Evolutionary conservation across 306 rosid species (phyloP), one percentile per base, ranked within the genome.

Genomic region (Fagus sylvatica): DNA sequence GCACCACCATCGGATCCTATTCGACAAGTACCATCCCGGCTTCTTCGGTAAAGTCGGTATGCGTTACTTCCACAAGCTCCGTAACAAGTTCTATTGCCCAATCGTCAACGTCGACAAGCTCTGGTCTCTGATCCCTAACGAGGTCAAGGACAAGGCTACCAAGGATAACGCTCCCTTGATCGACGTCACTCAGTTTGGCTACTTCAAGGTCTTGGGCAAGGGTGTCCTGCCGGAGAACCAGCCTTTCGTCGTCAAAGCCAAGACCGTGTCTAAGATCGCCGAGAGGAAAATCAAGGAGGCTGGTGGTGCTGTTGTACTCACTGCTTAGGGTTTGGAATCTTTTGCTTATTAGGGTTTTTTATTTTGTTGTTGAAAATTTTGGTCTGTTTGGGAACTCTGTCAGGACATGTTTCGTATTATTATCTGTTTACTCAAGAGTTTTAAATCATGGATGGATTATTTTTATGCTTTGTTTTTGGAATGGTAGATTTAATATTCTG

Each of bases 201-300:
- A 59, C 78, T 90, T 93, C 43, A 93, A 93, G 91, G 91, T 93
- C 6, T 64, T 93, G 22, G 97, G 97, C 2, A 93, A 93, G 75
- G 97, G 97, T 2, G 83, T 76, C 0, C 80, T 93, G 61, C 92
- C 97, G 2, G 74, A 39, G 19, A 82, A 84, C 55, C 88, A 87
- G 79, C 96, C 97, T 0, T 1, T 90, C 1, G 93, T 93, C 2
- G 97, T 93, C 34, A 93, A 93, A 85, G 93, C 97, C 40, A 93
- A 90, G 93, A 90, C 90, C 2, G 55, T 93, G 28, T 92, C 93
- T 2, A 92, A 92, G 88, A 80, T 76, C 54, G 96, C 95, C 0
- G 97, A 92, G 89, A 92, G 89, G 93, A 93, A 93, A 92, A 93
- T 93, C 22, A 93, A 93, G 96, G 92, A 89, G 70, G 93, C 90